phyloP scores from a whole-genome alignment of 495 filamentous ascomycete genomes.

The Usnea hakonensis region DNA sequence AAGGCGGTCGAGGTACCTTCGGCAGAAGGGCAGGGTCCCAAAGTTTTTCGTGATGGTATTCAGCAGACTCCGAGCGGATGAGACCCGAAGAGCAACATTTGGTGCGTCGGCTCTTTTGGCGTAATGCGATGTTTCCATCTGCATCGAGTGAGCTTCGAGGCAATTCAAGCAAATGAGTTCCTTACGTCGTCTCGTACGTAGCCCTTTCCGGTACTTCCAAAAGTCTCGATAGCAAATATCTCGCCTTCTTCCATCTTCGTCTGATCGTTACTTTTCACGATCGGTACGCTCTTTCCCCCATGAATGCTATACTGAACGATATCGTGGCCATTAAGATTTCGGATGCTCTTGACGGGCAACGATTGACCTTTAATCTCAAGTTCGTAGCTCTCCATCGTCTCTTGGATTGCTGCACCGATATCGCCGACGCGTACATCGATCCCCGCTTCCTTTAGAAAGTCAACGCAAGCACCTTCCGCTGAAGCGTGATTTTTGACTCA shows the following conservation, averaged over 20 bases:
- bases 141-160: conserved; percentile 24
- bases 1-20: conserved; percentile 56
- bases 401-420: conserved; percentile 56
- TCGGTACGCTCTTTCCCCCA: conserved; percentile 54
- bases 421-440: conserved; percentile 56
- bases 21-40: conserved; percentile 53
- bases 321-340: conserved; percentile 51
- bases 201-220: conserved; percentile 53
- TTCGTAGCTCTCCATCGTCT: conserved; percentile 62
- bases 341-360: conserved; percentile 51
- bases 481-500: conserved; percentile 16
- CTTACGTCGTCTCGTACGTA: conserved; percentile 37
- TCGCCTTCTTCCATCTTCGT: conserved; percentile 63
- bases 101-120: conserved; percentile 46
- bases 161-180: background rate
- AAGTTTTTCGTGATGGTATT: conserved; percentile 59
- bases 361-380: conserved; percentile 49
- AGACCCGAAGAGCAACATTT: conserved; percentile 42
- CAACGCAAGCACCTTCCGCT: background rate
- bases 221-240: conserved; percentile 59
- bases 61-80: conserved; percentile 50
- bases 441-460: conserved; percentile 42
- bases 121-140: conserved; percentile 48
- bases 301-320: conserved; percentile 54
- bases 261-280: conserved; percentile 49